Percentiles rank a stretch among this genome's conserved stretches.
Evolutionary conservation across 176 grass and related monocot genomes (phyloP).

Genomic region (Phoenix roebelenii): DNA sequence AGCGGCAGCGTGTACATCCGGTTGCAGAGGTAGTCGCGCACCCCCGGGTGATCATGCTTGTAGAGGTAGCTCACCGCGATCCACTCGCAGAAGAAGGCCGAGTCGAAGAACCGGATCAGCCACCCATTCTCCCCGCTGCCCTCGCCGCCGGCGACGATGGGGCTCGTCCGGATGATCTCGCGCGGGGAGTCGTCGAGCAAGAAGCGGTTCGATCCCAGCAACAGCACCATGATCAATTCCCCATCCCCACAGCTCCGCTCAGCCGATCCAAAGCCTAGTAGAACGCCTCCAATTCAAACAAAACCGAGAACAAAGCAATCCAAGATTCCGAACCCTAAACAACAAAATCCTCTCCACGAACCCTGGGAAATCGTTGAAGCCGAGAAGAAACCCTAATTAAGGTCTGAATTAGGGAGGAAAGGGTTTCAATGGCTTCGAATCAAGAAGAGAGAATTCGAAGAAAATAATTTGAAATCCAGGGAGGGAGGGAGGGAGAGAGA

Average conservation of each 20-base stretch:
- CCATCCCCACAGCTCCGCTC: slow-evolving; percentile 12
- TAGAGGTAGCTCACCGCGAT: slow-evolving; percentile 99
- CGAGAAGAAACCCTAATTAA: slow-evolving; percentile 21
- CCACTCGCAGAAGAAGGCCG: slow-evolving; percentile 99
- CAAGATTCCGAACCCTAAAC: slow-evolving; percentile 22
- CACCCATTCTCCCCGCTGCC: slow-evolving; percentile 38
- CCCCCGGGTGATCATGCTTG: slow-evolving; percentile 89
- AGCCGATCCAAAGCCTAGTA: slow-evolving; percentile 5
- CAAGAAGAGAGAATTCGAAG: no score
- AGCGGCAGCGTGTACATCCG: slow-evolving; percentile 97
- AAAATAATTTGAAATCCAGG: no score
- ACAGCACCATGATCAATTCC: slow-evolving; percentile 62
- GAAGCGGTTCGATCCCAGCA: slow-evolving; percentile 63
- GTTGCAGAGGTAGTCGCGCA: slow-evolving; percentile 98
- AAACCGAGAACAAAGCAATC: slow-evolving; percentile 3
- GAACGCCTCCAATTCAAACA: not conserved
- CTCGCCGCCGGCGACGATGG: slow-evolving; percentile 52
- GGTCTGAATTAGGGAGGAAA: not conserved
- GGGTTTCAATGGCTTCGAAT: no score
- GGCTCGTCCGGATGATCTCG: slow-evolving; percentile 51
- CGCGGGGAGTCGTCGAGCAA: slow-evolving; percentile 78
- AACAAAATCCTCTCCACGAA: slow-evolving; percentile 6
- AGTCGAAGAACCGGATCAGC: slow-evolving; percentile 97
- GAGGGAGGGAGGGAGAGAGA: no score
- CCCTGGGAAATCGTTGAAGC: not conserved